Percentiles rank a stretch among this genome's conserved stretches.
Conservation (phyloP, 345 rosid genomes). For the Sonneratia caseolaris region DNA sequence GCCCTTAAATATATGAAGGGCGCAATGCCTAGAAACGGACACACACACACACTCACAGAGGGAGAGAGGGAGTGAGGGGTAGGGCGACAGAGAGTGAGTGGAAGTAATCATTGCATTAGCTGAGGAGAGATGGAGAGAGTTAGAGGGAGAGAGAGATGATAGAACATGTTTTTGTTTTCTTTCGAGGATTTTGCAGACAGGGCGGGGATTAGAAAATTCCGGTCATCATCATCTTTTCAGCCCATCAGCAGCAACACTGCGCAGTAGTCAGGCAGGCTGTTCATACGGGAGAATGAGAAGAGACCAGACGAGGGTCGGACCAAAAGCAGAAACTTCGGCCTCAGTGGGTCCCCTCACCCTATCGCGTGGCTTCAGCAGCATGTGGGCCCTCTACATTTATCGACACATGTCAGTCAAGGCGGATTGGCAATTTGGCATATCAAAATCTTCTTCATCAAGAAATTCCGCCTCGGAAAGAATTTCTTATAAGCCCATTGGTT, state of each 20-base stretch:
- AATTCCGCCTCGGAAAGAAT: no score
- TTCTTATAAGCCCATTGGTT: no score
- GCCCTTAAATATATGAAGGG: constrained; percentile 6
- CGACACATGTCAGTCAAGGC: no score
- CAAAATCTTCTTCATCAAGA: no score
- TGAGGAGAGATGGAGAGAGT: not conserved
- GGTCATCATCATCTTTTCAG: not conserved
- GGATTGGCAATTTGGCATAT: no score
- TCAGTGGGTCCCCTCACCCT: not conserved
- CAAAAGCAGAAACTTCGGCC: constrained; percentile 2
- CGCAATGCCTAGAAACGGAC: not conserved
- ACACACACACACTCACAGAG: no score
- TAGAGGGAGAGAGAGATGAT: no score
- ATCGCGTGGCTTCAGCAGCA: constrained; percentile 7
- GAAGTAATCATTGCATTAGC: constrained; percentile 1
- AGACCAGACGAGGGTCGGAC: not conserved
- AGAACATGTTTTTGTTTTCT: no score
- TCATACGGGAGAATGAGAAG: not conserved
- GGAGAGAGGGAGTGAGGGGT: not conserved
- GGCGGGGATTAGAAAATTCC: constrained; percentile 4
- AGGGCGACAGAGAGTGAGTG: not conserved
- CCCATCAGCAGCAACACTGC: not conserved
- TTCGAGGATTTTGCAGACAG: not conserved
- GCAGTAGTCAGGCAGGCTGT: not conserved
- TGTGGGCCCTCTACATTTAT: not conserved